A percentile compares a stretch with the other conserved stretches of the same genome.
These are phyloP conservation scores for Hamamelis virginiana DNA, from an alignment of 164 flowering plant species.

Conservation along the genomic window DNA sequence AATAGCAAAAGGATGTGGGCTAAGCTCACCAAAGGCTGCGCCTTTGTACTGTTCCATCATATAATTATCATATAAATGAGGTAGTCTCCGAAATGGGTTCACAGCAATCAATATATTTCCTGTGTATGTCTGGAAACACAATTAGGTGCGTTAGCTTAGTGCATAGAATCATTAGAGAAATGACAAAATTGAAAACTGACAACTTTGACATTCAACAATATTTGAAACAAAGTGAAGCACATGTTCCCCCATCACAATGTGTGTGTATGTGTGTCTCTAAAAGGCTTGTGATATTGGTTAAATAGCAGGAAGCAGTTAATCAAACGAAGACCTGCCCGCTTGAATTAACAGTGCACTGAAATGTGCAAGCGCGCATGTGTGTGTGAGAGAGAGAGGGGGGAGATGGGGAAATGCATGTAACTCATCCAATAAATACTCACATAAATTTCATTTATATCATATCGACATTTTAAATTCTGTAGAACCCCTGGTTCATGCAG, in stretches of 20 bases:
- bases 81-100: conserved; percentile 86
- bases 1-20: conserved; percentile 98
- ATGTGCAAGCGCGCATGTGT: too few species aligned
- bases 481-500: conserved; percentile 63
- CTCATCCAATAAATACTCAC: conserved; percentile 26
- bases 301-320: neutral
- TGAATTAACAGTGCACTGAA: too few species aligned
- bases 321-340: neutral
- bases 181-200: too few species aligned
- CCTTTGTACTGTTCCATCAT: conserved; percentile 95
- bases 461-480: conserved; percentile 43
- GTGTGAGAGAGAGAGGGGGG: neutral
- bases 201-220: neutral
- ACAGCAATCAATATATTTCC: conserved; percentile 97
- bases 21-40: conserved; percentile 83
- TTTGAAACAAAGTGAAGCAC: neutral
- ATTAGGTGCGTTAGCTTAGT: conserved; percentile 18
- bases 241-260: too few species aligned
- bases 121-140: conserved; percentile 80
- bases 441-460: conserved; percentile 47
- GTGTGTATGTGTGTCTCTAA: too few species aligned
- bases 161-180: too few species aligned
- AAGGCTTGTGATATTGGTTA: neutral
- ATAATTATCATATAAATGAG: conserved; percentile 79
- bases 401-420: neutral